Conservation (phyloP, 306 rosid genomes). For the Quercus alba region DNA sequence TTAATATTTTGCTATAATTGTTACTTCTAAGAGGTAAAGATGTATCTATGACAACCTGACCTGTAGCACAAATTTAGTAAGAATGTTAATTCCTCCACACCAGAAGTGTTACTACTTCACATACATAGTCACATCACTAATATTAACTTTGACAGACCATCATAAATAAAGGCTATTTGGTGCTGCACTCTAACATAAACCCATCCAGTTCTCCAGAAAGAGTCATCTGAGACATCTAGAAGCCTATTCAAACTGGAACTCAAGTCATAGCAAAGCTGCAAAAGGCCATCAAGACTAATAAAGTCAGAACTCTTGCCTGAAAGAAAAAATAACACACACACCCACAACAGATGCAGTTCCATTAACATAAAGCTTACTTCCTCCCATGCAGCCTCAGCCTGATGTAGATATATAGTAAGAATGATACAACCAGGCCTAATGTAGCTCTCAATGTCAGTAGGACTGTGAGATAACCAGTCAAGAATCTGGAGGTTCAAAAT, state of each 20-base stretch:
- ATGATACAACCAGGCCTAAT: slow-evolving; percentile 90
- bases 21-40: slow-evolving; percentile 61
- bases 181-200: slow-evolving; percentile 73
- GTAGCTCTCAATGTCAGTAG: slow-evolving; percentile 89
- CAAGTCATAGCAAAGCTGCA: slow-evolving; percentile 76
- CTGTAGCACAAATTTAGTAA: slow-evolving; percentile 46
- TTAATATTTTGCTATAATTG: slow-evolving; percentile 52
- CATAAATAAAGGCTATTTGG: slow-evolving; percentile 63
- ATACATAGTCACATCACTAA: background rate
- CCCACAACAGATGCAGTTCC: slow-evolving; percentile 6
- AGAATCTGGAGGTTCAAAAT: slow-evolving; percentile 59
- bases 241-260: slow-evolving; percentile 75
- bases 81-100: slow-evolving; percentile 3
- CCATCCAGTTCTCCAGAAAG: slow-evolving; percentile 93
- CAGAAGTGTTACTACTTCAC: slow-evolving; percentile 10
- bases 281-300: slow-evolving; percentile 11
- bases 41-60: slow-evolving; percentile 70
- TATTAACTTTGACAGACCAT: slow-evolving; percentile 46
- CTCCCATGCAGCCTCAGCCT: slow-evolving; percentile 68
- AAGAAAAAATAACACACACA: slow-evolving; percentile 15
- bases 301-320: slow-evolving; percentile 11
- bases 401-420: slow-evolving; percentile 75
- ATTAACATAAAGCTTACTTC: slow-evolving; percentile 47
- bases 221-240: slow-evolving; percentile 55
- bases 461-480: slow-evolving; percentile 83